Base-by-base conservation (phyloP, 371 early-diverging fungal genomes). In the Aphelidium insulamus region DNA sequence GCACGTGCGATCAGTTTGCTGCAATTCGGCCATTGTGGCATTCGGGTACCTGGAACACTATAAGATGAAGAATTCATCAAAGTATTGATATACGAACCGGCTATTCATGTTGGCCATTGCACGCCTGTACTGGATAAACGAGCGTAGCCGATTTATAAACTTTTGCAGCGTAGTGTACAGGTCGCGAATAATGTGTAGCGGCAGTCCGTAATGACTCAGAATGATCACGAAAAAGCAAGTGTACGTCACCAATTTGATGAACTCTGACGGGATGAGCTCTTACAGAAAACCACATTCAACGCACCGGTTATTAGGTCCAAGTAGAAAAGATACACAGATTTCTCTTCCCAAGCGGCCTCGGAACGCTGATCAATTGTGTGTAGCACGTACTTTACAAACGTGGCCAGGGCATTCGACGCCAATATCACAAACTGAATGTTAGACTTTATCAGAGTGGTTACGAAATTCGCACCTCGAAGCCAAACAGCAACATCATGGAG, bases 21-120 rank as follows among this genome's bases (percentile, higher is more conserved):
- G 57, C 6, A 92, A 58, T 30, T 92, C 92, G 16, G 66, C 75
- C 4, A 51, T 64, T 3, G 85, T 77, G 3, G 87, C 86, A 36
- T 75, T 65, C 9, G 87, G 85, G 50, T 92, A 92, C 8, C n/a
- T n/a, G n/a, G n/a, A n/a, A n/a, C n/a, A n/a, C n/a, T n/a, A n/a
- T n/a, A n/a, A n/a, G n/a, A n/a, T n/a, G n/a, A n/a, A n/a, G n/a
- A n/a, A n/a, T n/a, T n/a, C n/a, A n/a, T n/a, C n/a, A n/a, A n/a
- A n/a, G n/a, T n/a, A n/a, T n/a, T n/a, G n/a, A n/a, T n/a, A n/a
- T n/a, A n/a, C n/a, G n/a, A n/a, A n/a, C n/a, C 85, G 65, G 39
- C 76, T 66, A 36, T 95, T 74, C 91, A 95, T 90, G 48, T 87
- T 86, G 12, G 70, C 69, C 9, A 87, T 88, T 0, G 95, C 95